Percentiles rank a stretch among this genome's conserved stretches.
Evolutionary conservation across 176 grass and related monocot species (phyloP).

Genomic region (Rhipidocladum racemiflorum): DNA sequence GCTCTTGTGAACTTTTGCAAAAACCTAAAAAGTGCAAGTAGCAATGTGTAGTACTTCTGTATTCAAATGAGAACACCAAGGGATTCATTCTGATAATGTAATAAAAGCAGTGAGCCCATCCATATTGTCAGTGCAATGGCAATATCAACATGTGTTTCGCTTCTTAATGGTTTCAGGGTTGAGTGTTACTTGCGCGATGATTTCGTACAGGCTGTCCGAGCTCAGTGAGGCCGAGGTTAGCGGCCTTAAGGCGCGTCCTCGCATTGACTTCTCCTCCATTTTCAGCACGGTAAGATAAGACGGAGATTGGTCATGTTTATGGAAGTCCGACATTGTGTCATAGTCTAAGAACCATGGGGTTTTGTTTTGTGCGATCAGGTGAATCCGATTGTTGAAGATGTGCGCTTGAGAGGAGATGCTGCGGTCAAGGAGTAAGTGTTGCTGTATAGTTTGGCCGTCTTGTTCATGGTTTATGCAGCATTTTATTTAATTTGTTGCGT

Average conservation of each 20-base stretch:
- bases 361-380: conserved; percentile 44
- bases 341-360: background rate
- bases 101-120: too few species aligned
- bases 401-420: conserved; percentile 69
- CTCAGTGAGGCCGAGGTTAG: conserved; percentile 64
- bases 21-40: too few species aligned
- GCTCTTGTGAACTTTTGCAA: too few species aligned
- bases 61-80: too few species aligned
- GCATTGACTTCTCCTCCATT: conserved; percentile 93
- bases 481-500: conserved; percentile 5
- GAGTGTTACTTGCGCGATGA: conserved; percentile 62
- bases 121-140: too few species aligned
- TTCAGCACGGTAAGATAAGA: conserved; percentile 61
- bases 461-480: background rate
- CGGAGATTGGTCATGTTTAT: background rate
- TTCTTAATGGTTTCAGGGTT: conserved; percentile 38
- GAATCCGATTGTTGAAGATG: conserved; percentile 89
- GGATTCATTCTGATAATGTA: too few species aligned
- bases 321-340: background rate
- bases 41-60: too few species aligned
- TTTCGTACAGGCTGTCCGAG: conserved; percentile 77
- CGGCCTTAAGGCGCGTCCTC: conserved; percentile 76
- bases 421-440: conserved; percentile 76
- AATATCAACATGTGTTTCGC: background rate
- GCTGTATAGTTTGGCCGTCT: background rate